Percentiles rank a stretch among this genome's conserved stretches.
Conservation (phyloP, 768 basidiomycete genomes). For the Strobilomyces dryophilus region DNA sequence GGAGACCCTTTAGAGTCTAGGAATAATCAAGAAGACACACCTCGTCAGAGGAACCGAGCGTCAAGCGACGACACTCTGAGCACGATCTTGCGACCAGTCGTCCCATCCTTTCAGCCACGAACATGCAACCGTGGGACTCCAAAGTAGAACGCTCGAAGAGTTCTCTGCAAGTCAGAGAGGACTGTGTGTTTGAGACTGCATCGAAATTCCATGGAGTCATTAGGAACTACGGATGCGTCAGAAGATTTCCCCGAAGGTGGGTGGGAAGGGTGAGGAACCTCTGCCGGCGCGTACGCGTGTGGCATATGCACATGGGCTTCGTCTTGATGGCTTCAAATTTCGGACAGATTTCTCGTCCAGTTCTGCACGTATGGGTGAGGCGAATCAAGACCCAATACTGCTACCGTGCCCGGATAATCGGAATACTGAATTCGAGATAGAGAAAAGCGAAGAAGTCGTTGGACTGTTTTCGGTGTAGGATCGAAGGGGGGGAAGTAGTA, state of each 20-base stretch:
- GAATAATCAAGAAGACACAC: too few species aligned
- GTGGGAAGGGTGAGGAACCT: slow-evolving; percentile 28
- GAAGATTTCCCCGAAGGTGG: slow-evolving; percentile 28
- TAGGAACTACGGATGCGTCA: neutral
- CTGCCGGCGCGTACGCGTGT: slow-evolving; percentile 28
- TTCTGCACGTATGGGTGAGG: slow-evolving; percentile 37
- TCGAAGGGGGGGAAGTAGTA: too few species aligned
- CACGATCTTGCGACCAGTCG: neutral
- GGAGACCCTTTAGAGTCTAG: too few species aligned
- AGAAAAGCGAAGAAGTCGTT: too few species aligned
- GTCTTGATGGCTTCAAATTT: neutral
- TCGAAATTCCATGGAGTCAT: neutral
- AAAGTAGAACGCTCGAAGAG: neutral
- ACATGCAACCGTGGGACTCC: neutral
- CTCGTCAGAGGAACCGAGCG: too few species aligned
- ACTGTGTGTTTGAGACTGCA: neutral
- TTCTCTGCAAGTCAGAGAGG: neutral
- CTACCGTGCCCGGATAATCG: too few species aligned
- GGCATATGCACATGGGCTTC: neutral
- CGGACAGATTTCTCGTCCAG: slow-evolving; percentile 34
- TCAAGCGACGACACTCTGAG: too few species aligned
- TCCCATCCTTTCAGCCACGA: neutral
- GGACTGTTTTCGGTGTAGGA: too few species aligned
- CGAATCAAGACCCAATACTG: too few species aligned
- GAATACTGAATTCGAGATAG: too few species aligned